Conservation (phyloP, 164 flowering plant species). For the Vitis rupestris region DNA sequence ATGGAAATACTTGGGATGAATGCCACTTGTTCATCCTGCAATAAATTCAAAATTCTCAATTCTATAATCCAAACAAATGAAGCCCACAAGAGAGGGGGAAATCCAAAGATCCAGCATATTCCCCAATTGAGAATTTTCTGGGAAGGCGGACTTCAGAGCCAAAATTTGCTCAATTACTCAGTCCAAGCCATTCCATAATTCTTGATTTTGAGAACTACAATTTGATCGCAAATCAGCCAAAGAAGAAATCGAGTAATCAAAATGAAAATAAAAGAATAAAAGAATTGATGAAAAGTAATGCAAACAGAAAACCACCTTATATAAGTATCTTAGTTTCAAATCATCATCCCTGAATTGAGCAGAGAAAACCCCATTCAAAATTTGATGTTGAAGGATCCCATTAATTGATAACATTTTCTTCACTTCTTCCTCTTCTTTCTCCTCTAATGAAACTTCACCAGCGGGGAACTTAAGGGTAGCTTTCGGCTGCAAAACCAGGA, state of each 20-base stretch:
- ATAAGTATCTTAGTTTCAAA: constrained; percentile 69
- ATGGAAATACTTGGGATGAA: constrained; percentile 78
- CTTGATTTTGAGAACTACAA: neutral
- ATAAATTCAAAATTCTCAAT: constrained; percentile 13
- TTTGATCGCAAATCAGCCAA: neutral
- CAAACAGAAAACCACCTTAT: constrained; percentile 53
- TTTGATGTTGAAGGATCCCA: constrained; percentile 61
- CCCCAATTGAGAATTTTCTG: neutral
- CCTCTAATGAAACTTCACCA: constrained; percentile 85
- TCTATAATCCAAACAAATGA: neutral
- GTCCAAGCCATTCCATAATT: neutral
- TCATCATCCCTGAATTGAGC: constrained; percentile 66
- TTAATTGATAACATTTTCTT: constrained; percentile 51
- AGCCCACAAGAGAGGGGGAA: neutral
- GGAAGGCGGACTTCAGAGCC: neutral
- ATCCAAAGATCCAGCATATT: neutral
- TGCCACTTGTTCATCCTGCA: constrained; percentile 83
- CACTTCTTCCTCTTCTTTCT: constrained; percentile 68
- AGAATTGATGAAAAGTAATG: neutral
- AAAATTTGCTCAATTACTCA: neutral
- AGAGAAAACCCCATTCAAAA: constrained; percentile 69
- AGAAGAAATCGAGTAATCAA: neutral
- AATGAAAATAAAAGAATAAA: neutral
- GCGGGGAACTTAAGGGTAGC: constrained; percentile 78
- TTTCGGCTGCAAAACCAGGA: constrained; percentile 62